Base-by-base conservation (phyloP, 1,139 yeast genomes). In the Debaryomyces fabryi region DNA sequence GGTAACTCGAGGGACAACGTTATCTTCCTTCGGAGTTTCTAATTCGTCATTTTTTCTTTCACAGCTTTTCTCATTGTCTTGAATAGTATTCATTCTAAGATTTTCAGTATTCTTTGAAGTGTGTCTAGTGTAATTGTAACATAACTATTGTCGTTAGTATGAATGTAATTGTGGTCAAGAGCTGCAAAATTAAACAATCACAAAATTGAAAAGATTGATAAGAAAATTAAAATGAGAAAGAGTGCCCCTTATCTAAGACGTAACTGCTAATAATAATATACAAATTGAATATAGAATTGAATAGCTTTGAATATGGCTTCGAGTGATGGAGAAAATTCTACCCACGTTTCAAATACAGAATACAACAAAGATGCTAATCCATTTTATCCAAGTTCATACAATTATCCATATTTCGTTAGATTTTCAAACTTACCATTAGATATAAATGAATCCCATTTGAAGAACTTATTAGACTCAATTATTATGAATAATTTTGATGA, bases 361-460 rank as follows among this genome's bases (percentile, higher is more conserved):
- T 60, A 50, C 49, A 65, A 68, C 50, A 63, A 56, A 44, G 59
- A 64, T 49, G 72, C 72, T 7, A 48, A 45, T 24, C 69, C 71
- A 2, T 67, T 68, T 49, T 46, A 61, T 33, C 72, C 70, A 24
- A 46, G 49, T 12, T 33, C 34, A 5, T n/a, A 41, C 33, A 37
- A 37, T 16, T 24, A 21, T 13, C 18, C 47, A 13, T 43, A 39
- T 33, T 27, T 29, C 4, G 32, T 50, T 7, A 47, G 21, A 30
- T 37, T 54, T 18, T 46, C 53, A 8, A 57, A 57, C 34, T 45
- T 61, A 21, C 61, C 63, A 4, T 33, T 36, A 6, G 36, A 53
- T n/a, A 51, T 54, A 15, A 30, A 47, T 8, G 36, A 50, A 27
- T 41, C 40, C 3, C 49, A 49, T 15, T 51, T 60, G 32, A 42